phyloP scores from a whole-genome alignment of 164 flowering plant species.

The Magnolia changhungtana region DNA sequence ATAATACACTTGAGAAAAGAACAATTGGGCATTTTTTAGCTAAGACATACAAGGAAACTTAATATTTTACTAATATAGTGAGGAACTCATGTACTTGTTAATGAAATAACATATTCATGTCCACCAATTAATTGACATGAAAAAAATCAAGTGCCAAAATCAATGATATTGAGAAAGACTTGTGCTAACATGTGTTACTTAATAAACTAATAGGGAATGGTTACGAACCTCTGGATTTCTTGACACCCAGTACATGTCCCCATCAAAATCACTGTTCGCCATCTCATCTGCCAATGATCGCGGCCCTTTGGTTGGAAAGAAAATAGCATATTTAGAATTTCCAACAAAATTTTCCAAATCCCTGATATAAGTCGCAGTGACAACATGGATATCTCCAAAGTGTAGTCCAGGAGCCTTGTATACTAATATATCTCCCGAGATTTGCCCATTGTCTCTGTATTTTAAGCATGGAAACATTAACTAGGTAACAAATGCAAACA shows the following conservation, averaged over 20 bases:
- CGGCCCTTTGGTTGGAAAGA: constrained; percentile 62
- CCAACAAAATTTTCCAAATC: constrained; percentile 54
- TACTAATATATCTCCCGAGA: constrained; percentile 70
- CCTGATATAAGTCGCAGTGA: constrained; percentile 52
- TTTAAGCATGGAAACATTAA: background rate
- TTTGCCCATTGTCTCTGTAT: constrained; percentile 68
- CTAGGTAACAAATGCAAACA: background rate
- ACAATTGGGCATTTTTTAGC: no score
- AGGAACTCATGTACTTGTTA: background rate
- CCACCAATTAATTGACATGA: background rate
- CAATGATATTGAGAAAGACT: background rate
- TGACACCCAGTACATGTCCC: constrained; percentile 84
- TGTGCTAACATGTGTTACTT: background rate
- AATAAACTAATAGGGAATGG: background rate
- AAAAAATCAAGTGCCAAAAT: background rate
- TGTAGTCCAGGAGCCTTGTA: constrained; percentile 84
- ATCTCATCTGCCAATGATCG: constrained; percentile 85
- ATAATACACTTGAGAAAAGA: no score
- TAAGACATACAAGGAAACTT: no score
- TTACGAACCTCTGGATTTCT: constrained; percentile 57
- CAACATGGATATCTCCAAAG: constrained; percentile 73
- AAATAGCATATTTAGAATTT: constrained; percentile 75
- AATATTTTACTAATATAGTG: background rate
- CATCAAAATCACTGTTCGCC: constrained; percentile 85
- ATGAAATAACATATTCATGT: no score